phyloP scores from a whole-genome alignment of 1,284 basidiomycete species.

The Moesziomyces aphidis region DNA sequence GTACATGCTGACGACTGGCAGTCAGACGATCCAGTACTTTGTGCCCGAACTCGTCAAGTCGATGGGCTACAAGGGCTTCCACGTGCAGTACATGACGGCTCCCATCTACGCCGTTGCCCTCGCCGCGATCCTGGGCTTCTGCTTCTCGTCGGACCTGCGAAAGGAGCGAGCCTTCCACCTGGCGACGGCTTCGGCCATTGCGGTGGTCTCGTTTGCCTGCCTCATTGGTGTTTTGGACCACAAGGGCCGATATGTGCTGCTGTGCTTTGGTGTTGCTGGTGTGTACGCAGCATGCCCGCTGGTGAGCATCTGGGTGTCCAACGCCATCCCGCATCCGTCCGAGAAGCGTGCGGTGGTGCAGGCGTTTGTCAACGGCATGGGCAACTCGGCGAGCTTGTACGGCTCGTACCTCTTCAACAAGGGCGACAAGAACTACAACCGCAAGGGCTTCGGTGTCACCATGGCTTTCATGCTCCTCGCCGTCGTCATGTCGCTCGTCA shows the following conservation, averaged over 20 bases:
- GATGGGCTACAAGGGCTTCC: constrained; percentile 54
- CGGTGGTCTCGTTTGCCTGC: constrained; percentile 69
- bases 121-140: constrained; percentile 32
- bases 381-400: constrained; percentile 30
- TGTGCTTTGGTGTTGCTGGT: constrained; percentile 70
- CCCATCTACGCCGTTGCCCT: constrained; percentile 36
- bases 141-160: constrained; percentile 66
- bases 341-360: constrained; percentile 70
- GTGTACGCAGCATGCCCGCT: constrained; percentile 70
- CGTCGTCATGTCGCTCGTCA: constrained; percentile 11
- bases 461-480: constrained; percentile 26
- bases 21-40: constrained; percentile 38
- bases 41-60: constrained; percentile 55
- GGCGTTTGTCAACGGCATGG: constrained; percentile 64
- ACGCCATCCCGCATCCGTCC: constrained; percentile 63
- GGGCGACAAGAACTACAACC: constrained; percentile 10
- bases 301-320: constrained; percentile 69
- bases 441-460: constrained; percentile 25
- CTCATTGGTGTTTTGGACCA: constrained; percentile 65
- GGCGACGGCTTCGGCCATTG: constrained; percentile 49
- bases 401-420: constrained; percentile 30
- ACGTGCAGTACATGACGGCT: constrained; percentile 32
- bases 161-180: constrained; percentile 69
- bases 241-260: constrained; percentile 70
- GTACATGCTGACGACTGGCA: constrained; percentile 68